These are phyloP conservation scores for Pinus albicaulis DNA, from an alignment of 75 land plant species.

Conservation along the genomic window DNA sequence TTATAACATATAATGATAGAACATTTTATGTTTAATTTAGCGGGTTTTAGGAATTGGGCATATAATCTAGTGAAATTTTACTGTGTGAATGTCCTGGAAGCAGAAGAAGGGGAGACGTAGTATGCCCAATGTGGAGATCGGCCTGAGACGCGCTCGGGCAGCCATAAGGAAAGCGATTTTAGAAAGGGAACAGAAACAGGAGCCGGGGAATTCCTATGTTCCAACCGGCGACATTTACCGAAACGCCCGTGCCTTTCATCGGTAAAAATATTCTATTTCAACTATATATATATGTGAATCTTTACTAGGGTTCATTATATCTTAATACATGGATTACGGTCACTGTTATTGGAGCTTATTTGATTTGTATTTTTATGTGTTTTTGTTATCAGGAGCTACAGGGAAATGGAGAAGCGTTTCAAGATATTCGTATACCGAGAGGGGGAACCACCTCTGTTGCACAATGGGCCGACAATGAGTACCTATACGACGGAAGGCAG, in stretches of 20 bases:
- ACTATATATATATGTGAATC: too few relatives aligned
- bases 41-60: too few relatives aligned
- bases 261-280: conserved; percentile 20
- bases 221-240: conserved; percentile 57
- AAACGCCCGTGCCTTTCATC: conserved; percentile 54
- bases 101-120: too few relatives aligned
- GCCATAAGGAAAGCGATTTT: too few relatives aligned
- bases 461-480: conserved; percentile 76
- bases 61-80: too few relatives aligned
- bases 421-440: conserved; percentile 72
- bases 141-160: too few relatives aligned
- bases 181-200: too few relatives aligned
- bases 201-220: not conserved
- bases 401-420: conserved; percentile 85
- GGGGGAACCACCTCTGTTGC: conserved; percentile 85
- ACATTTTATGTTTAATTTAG: too few relatives aligned
- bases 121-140: too few relatives aligned
- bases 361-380: not conserved
- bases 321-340: not conserved
- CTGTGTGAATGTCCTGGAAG: too few relatives aligned
- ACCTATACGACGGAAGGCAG: conserved; percentile 84
- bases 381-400: conserved; percentile 62
- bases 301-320: not conserved
- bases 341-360: not conserved
- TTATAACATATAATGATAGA: too few relatives aligned